phyloP scores from a whole-genome alignment of 225 moss, liverwort and hornwort genomes.

The Ulota crispa region DNA sequence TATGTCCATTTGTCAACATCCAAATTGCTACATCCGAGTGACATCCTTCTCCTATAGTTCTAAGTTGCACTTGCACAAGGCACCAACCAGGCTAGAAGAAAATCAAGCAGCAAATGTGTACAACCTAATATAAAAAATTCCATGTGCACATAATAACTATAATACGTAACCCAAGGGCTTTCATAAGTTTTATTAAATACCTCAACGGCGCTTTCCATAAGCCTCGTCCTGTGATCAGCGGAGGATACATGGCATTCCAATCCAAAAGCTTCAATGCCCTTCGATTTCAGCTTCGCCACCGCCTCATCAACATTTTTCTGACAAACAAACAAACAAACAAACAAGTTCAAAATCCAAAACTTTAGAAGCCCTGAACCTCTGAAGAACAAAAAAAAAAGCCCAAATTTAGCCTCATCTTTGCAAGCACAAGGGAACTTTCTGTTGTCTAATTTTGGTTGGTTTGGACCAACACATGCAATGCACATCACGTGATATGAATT shows the following conservation, averaged over 20 bases:
- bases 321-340: slow-evolving; percentile 13
- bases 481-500: background rate
- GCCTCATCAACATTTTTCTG: slow-evolving; percentile 94
- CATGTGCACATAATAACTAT: background rate
- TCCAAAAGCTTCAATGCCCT: slow-evolving; percentile 72
- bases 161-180: background rate
- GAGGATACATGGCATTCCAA: slow-evolving; percentile 86
- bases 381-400: background rate
- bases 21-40: background rate
- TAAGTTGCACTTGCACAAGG: background rate
- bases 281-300: slow-evolving; percentile 60
- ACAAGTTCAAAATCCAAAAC: background rate
- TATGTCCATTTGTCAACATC: background rate
- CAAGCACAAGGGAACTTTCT: background rate
- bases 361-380: background rate
- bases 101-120: background rate
- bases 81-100: background rate
- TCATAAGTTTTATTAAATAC: slow-evolving; percentile 25
- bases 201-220: slow-evolving; percentile 78
- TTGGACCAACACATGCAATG: background rate
- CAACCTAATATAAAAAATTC: background rate
- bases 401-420: background rate
- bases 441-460: background rate
- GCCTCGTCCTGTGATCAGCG: slow-evolving; percentile 82
- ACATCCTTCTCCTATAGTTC: background rate